Evolutionary conservation across 2,329 filamentous ascomycete genomes (phyloP).

Genomic region (Alternaria rosae): DNA sequence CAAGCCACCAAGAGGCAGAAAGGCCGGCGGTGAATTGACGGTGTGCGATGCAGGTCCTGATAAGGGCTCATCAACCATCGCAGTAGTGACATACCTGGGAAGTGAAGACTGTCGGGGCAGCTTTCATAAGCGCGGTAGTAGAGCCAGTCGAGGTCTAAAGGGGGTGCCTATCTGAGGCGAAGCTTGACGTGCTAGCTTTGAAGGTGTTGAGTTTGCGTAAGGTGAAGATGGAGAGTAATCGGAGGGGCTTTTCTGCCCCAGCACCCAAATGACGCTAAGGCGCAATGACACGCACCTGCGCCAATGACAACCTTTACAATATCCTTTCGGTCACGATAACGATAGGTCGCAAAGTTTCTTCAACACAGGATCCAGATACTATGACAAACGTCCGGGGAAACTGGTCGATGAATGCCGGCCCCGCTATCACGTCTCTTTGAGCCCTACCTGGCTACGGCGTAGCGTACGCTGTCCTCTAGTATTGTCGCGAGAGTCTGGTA

Average conservation of each 20-base stretch:
- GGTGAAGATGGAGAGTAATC: slow-evolving; percentile 3
- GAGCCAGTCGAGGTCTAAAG: slow-evolving; percentile 35
- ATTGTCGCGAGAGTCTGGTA: background rate
- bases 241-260: slow-evolving; percentile 2
- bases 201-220: background rate
- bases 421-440: slow-evolving; percentile 14
- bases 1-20: slow-evolving; percentile 11
- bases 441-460: slow-evolving; percentile 5
- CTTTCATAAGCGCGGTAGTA: slow-evolving; percentile 56
- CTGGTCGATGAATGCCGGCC: slow-evolving; percentile 1
- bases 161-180: slow-evolving; percentile 21
- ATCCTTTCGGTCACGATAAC: slow-evolving; percentile 2
- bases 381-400: background rate
- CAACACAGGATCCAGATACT: background rate
- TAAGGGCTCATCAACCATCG: slow-evolving; percentile 32
- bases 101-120: slow-evolving; percentile 60
- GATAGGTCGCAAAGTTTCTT: slow-evolving; percentile 3
- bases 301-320: background rate
- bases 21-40: slow-evolving; percentile 34
- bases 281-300: slow-evolving; percentile 2
- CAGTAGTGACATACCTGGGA: slow-evolving; percentile 57
- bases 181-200: slow-evolving; percentile 1
- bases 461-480: slow-evolving; percentile 2
- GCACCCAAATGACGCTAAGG: slow-evolving; percentile 1
- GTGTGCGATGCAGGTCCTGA: slow-evolving; percentile 39